Base-by-base conservation (phyloP, 2,329 filamentous ascomycete genomes). In the Fonsecaea pedrosoi region DNA sequence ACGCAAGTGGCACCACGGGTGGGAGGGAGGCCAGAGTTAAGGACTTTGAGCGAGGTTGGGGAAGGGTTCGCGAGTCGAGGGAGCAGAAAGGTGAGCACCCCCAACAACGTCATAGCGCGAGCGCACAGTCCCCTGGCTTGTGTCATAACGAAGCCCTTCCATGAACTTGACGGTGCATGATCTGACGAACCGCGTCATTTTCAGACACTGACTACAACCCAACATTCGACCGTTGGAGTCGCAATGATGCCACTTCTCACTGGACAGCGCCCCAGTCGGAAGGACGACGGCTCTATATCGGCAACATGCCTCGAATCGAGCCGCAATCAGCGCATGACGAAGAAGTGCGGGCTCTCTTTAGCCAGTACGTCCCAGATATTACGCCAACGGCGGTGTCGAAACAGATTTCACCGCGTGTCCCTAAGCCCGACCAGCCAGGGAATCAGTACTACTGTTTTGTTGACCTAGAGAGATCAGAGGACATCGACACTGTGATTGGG, bases 391-490 rank as follows among this genome's bases (percentile, higher is more conserved):
- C 79, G 60, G 78, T 84, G 64, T 83, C 79, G 74, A 84, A 84
- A 73, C 73, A 83, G 54, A 89, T 85, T 80, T 89, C 83, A 55
- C 86, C 83, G 69, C 87, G 82, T 74, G 87, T 79, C 73, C 57
- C 57, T 15, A 89, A 82, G 65, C 80, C 78, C 32, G 75, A 79
- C n/a, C 79, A 81, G 48, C 78, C 81, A 0, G 86, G 85, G 35
- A 83, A 86, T 69, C 82, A 87, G 73, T 85, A 89, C 77, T 90
- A 87, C 76, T 86, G 86, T 71, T 90, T 90, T 66, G 85, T 90
- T n/a, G 87, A 90, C 72, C 83, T 90, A 64, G 79, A 78, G 56
- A 85, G 81, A 5, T 74, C 78, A 0, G 82, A 87, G 60, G 84
- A 89, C 68, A 86, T 86, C 0, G 76, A 82, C 38, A 76, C 77